Percentiles rank a stretch among this genome's conserved stretches.
Conservation (phyloP, 768 basidiomycete genomes). For the Mycena metata region DNA sequence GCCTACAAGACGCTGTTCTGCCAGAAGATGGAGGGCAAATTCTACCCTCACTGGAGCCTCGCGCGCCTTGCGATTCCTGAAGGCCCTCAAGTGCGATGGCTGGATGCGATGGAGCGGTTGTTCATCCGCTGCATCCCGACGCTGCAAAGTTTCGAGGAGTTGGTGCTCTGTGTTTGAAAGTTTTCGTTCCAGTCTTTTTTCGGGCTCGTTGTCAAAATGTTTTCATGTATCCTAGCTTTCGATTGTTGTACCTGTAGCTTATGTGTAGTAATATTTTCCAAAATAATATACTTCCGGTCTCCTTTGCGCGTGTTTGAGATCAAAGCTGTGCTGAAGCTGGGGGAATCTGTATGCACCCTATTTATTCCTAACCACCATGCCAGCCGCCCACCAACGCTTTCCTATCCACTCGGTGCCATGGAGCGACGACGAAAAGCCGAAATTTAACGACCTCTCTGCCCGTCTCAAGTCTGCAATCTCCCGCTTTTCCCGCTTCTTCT, state of each 20-base stretch:
- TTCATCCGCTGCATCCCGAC: conserved; percentile 34
- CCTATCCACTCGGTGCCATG: conserved; percentile 40
- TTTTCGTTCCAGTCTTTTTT: no score
- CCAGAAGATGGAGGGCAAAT: not conserved
- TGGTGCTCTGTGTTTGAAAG: conserved; percentile 12
- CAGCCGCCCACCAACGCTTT: conserved; percentile 34
- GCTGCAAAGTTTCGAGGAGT: conserved; percentile 31
- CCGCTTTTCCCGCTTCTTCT: conserved; percentile 35
- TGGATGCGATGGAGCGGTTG: conserved; percentile 23
- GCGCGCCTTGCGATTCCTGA: conserved; percentile 33
- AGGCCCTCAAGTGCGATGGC: conserved; percentile 28
- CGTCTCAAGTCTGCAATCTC: conserved; percentile 30
- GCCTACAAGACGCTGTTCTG: conserved; percentile 34
- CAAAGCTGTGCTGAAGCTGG: not conserved
- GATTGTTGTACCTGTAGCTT: no score
- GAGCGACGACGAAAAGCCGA: conserved; percentile 34
- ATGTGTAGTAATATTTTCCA: no score
- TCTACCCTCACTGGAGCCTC: conserved; percentile 28
- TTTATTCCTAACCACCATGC: conserved; percentile 34
- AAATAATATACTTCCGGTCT: no score
- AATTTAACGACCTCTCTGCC: conserved; percentile 34
- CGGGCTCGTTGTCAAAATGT: not conserved
- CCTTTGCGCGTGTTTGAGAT: conserved; percentile 13
- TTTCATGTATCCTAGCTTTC: not conserved
- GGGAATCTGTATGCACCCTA: conserved; percentile 3